Percentiles rank a stretch among this genome's conserved stretches.
Evolutionary conservation across 345 rosid species (phyloP).

Genomic region (Excoecaria agallocha): DNA sequence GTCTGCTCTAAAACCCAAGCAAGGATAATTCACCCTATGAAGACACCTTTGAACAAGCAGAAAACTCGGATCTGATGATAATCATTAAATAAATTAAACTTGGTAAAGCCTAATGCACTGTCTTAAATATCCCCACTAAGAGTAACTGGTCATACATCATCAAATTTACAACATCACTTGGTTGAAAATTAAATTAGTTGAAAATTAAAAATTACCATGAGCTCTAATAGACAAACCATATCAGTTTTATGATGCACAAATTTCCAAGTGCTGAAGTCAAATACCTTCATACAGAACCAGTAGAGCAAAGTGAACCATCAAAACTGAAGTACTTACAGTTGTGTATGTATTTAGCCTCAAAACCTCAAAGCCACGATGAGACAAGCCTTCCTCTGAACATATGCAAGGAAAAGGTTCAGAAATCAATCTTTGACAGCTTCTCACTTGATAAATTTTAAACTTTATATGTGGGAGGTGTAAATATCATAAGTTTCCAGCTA

Average conservation of each 20-base stretch:
- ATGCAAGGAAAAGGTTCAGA: slow-evolving; percentile 17
- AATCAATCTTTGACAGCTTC: slow-evolving; percentile 1
- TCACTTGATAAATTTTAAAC: not conserved
- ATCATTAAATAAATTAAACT: not conserved
- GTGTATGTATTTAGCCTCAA: slow-evolving; percentile 85
- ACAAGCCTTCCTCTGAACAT: slow-evolving; percentile 75
- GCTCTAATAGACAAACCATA: not conserved
- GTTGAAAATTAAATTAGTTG: not conserved
- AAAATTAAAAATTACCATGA: not conserved
- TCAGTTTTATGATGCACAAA: not conserved
- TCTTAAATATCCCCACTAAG: not conserved
- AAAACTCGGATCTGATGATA: not conserved
- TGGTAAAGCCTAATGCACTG: not conserved
- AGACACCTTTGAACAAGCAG: not conserved
- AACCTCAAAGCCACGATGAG: slow-evolving; percentile 86
- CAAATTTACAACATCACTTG: not conserved
- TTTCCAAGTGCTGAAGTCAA: not conserved
- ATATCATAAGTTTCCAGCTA: not conserved
- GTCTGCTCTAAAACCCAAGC: slow-evolving; percentile 1
- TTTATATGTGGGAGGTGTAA: not conserved
- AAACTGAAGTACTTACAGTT: slow-evolving; percentile 56
- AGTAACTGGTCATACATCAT: not conserved
- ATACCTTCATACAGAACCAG: not conserved
- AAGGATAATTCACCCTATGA: not conserved
- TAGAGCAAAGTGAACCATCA: not conserved